A percentile compares a stretch with the other conserved stretches of the same genome.
Conservation (phyloP, 2,329 filamentous ascomycete species). For the Neocucurbitaria cava region DNA sequence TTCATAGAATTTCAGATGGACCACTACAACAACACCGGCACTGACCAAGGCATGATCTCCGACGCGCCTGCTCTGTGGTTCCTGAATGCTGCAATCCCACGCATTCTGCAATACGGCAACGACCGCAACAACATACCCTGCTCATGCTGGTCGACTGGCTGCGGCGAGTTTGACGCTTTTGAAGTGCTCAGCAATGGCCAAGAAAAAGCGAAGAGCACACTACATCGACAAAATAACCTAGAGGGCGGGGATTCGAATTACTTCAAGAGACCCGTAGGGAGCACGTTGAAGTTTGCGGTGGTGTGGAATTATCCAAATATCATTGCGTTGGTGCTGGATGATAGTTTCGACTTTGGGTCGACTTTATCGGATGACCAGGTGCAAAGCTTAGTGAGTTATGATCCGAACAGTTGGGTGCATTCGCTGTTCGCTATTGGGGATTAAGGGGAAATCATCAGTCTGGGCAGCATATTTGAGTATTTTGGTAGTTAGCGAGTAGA, state of each 20-base stretch:
- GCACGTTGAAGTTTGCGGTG: slow-evolving; percentile 67
- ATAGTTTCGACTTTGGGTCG: slow-evolving; percentile 47
- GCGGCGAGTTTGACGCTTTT: slow-evolving; percentile 78
- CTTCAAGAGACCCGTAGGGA: slow-evolving; percentile 69
- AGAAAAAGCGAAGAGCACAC: slow-evolving; percentile 71
- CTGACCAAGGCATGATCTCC: slow-evolving; percentile 51
- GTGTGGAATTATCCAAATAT: slow-evolving; percentile 43
- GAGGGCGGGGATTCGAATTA: slow-evolving; percentile 74
- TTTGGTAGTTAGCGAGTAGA: neutral
- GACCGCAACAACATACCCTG: slow-evolving; percentile 57
- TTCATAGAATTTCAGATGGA: slow-evolving; percentile 76
- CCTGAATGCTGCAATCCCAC: slow-evolving; percentile 75
- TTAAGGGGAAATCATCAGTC: slow-evolving; percentile 6
- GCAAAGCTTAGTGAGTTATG: slow-evolving; percentile 44
- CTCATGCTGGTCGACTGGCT: slow-evolving; percentile 74
- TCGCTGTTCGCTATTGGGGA: slow-evolving; percentile 49
- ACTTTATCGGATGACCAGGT: slow-evolving; percentile 45
- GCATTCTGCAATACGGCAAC: slow-evolving; percentile 71
- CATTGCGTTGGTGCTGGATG: slow-evolving; percentile 45
- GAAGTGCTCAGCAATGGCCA: slow-evolving; percentile 73
- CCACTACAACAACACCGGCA: slow-evolving; percentile 42
- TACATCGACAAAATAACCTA: slow-evolving; percentile 65
- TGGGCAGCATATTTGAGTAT: neutral
- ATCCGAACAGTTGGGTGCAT: slow-evolving; percentile 43
- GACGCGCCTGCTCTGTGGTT: slow-evolving; percentile 81